Evolutionary conservation across 352 stramenopile species (phyloP).

Genomic region (Blastocystis sp.): DNA sequence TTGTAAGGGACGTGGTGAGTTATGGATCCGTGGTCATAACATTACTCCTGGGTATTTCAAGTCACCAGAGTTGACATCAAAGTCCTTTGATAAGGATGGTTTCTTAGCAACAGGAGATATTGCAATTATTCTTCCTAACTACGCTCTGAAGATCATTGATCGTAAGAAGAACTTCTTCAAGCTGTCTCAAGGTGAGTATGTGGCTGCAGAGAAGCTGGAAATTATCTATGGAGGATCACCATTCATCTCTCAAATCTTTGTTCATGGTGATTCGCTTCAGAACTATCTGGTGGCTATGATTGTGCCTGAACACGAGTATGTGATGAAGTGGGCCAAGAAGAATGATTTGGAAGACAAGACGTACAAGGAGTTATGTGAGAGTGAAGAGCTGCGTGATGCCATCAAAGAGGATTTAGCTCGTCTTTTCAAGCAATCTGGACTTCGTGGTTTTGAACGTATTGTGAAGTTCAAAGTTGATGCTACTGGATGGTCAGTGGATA

Average conservation of each 20-base stretch:
- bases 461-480: slow-evolving; percentile 77
- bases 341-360: slow-evolving; percentile 64
- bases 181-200: slow-evolving; percentile 86
- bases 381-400: slow-evolving; percentile 67
- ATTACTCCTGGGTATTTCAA: slow-evolving; percentile 76
- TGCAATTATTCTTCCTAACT: slow-evolving; percentile 74
- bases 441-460: slow-evolving; percentile 84
- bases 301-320: slow-evolving; percentile 81
- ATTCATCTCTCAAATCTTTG: slow-evolving; percentile 82
- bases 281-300: slow-evolving; percentile 84
- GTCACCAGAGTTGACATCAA: slow-evolving; percentile 71
- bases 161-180: slow-evolving; percentile 89
- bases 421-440: slow-evolving; percentile 69
- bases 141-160: slow-evolving; percentile 76
- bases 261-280: slow-evolving; percentile 89
- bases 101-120: slow-evolving; percentile 77
- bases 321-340: slow-evolving; percentile 74
- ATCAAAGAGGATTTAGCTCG: slow-evolving; percentile 75
- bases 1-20: slow-evolving; percentile 57
- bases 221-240: slow-evolving; percentile 81
- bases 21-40: slow-evolving; percentile 66
- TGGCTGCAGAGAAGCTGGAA: slow-evolving; percentile 91
- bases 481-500: slow-evolving; percentile 79
- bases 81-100: slow-evolving; percentile 72
- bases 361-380: slow-evolving; percentile 67